Base-by-base conservation (phyloP, 2,329 filamentous ascomycete species). In the Talaromyces sp. region DNA sequence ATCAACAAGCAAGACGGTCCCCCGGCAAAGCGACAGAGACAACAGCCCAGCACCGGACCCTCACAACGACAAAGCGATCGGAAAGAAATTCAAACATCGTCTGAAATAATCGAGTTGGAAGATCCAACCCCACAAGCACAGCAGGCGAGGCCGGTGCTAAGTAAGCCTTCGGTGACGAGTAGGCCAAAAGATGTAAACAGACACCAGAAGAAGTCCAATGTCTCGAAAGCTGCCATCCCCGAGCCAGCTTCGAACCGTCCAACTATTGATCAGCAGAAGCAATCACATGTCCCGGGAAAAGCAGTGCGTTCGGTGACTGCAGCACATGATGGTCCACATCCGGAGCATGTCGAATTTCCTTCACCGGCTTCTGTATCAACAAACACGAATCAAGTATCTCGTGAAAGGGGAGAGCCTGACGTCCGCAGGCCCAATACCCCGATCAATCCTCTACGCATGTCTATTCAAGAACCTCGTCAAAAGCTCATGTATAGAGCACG, bases 401-500 rank as follows among this genome's bases (percentile, higher is more conserved):
- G 7, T 14, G 47, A 54, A 27, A 66, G 40, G 64, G 14, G 30
- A 14, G 55, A 51, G 31, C 31, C 56, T 36, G 12, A 12, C n/a
- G 27, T 28, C 9, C 58, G 66, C 3, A 23, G 30, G 9, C 16
- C 56, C 4, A 36, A 59, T 7, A 31, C 57, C 6, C 67, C 67
- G 9, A 57, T 64, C 18, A 73, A 69, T 14, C 68, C 68, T 1
- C 68, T 78, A 60, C 71, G 72, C 14, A 67, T 78, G 27, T 66
- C 69, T 0, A 67, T 64, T 16, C 68, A 69, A 36, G 77, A 75
- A 56, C 76, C 76, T 7, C 74, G 78, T 14, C 75, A 68, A n/a
- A 80, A 79, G 61, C 61, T 81, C 33, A 76, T 80, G 72, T 80
- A 78, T 63, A 70, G 69, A 58, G 75, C 74, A 27, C 64, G 78